Evolutionary conservation across 2,329 filamentous ascomycete genomes (phyloP).

Genomic region (Pseudocercospora vitis): DNA sequence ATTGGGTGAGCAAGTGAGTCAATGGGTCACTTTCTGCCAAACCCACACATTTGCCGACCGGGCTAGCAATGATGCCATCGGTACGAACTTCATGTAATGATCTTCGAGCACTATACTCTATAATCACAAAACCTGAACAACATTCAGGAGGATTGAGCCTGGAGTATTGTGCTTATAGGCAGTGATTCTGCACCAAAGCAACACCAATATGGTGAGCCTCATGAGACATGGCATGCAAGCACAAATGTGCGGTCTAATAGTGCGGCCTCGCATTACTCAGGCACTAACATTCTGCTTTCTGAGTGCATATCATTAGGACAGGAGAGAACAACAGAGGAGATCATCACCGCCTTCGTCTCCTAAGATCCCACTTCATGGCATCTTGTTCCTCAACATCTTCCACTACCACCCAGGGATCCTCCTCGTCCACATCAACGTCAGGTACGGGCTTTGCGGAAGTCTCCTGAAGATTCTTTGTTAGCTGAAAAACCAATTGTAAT

Average conservation of each 20-base stretch:
- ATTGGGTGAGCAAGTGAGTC: constrained; percentile 2
- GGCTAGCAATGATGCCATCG: constrained; percentile 6
- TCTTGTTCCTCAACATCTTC: constrained; percentile 19
- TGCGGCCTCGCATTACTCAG: no score
- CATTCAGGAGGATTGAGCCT: no score
- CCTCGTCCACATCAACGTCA: constrained; percentile 2
- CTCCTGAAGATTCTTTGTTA: no score
- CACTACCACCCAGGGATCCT: constrained; percentile 12
- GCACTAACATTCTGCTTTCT: background rate
- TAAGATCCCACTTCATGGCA: constrained; percentile 22
- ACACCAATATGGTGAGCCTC: no score
- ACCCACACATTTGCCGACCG: constrained; percentile 1
- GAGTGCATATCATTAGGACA: background rate
- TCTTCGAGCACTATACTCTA: no score
- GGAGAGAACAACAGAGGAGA: background rate
- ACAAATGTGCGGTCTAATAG: no score
- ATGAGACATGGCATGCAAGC: no score
- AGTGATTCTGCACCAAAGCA: no score
- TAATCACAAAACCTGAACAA: no score
- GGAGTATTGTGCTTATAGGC: no score
- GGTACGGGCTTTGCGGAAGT: background rate
- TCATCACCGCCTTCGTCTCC: constrained; percentile 22
- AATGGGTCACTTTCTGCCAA: background rate
- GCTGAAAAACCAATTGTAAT: no score
- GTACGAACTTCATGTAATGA: background rate